Evolutionary conservation across 2,329 filamentous ascomycete species (phyloP).

Genomic region (Clathrospora elynae): DNA sequence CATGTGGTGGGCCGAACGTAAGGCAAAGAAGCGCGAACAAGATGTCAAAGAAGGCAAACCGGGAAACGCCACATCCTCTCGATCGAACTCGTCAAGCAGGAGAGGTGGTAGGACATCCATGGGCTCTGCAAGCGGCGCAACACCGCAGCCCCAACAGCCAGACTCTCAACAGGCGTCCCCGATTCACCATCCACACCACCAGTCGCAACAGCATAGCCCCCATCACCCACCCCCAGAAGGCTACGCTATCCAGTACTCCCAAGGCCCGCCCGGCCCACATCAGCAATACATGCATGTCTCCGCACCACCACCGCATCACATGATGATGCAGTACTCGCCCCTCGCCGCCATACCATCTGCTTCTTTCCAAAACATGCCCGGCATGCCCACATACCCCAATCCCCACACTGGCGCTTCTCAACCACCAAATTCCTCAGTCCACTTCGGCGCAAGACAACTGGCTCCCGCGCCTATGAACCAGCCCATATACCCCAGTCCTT

Average conservation of each 20-base stretch:
- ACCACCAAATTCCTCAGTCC: conserved; percentile 17
- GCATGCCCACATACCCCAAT: conserved; percentile 17
- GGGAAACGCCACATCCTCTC: conserved; percentile 25
- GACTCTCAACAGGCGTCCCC: conserved; percentile 26
- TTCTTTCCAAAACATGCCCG: conserved; percentile 19
- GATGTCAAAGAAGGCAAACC: conserved; percentile 38
- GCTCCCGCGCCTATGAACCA: conserved; percentile 33
- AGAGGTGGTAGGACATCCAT: conserved; percentile 29
- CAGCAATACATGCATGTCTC: conserved; percentile 29
- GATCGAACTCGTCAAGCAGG: conserved; percentile 34
- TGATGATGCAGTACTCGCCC: conserved; percentile 35
- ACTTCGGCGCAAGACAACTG: conserved; percentile 26
- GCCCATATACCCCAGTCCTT: conserved; percentile 37
- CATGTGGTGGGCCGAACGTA: conserved; percentile 54
- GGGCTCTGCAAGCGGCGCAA: conserved; percentile 23
- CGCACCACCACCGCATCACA: conserved; percentile 28
- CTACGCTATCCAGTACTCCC: conserved; percentile 22
- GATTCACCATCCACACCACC: conserved; percentile 18
- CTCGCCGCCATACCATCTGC: conserved; percentile 34
- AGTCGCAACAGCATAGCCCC: conserved; percentile 19
- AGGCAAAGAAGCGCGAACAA: conserved; percentile 45
- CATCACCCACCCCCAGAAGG: conserved; percentile 28
- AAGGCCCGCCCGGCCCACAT: conserved; percentile 27
- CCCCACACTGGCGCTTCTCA: too few species aligned
- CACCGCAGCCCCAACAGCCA: conserved; percentile 24